Evolutionary conservation across 345 rosid species (phyloP), one percentile per base, ranked within the genome.

Genomic region (Linum trigynum): DNA sequence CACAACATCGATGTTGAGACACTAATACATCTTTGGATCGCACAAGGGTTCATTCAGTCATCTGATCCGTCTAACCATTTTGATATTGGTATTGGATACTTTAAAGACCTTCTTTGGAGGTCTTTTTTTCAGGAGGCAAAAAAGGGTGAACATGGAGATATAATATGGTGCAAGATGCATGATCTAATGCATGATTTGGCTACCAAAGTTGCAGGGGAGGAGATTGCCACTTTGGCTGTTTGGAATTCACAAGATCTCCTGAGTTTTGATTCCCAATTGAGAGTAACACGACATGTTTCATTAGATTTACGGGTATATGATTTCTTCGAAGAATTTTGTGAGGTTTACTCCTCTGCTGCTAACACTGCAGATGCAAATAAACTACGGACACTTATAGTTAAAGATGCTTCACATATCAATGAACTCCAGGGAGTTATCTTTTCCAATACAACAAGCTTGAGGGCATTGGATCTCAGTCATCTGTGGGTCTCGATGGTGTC

Each of bases 171-270:
- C 37, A 57, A 16, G 42, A 75, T 78, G 80, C 82, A 77, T n/a
- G 78, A 75, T 64, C 65, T 75, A 36, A 67, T 78, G 9, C 74
- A 73, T 9, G 78, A 80, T 5, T 69, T 80, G 37, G 74, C 75
- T 0, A 57, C 10, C 7, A 16, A 11, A n/a, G n/a, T 57, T 32
- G 60, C 17, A 17, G 60, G 36, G 51, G 51, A 14, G 11, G 7
- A 7, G 51, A 17, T 2, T 17, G 35, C 7, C 37, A 3, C 9
- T 57, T 23, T 23, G 7, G 32, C 32, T 23, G 32, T 23, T 23
- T 23, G 0, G 32, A 23, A 23, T 0, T 23, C 32, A 23, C 32
- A 23, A 23, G 32, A 23, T 23, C 0, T 23, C 9, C 17, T 6
- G 3, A 3, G 16, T 11, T 5, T 8, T 9, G 32, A 57, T 8